These are phyloP conservation scores for Thielaviopsis euricoi DNA, from an alignment of 2,329 filamentous ascomycete genomes.

Conservation along the genomic window DNA sequence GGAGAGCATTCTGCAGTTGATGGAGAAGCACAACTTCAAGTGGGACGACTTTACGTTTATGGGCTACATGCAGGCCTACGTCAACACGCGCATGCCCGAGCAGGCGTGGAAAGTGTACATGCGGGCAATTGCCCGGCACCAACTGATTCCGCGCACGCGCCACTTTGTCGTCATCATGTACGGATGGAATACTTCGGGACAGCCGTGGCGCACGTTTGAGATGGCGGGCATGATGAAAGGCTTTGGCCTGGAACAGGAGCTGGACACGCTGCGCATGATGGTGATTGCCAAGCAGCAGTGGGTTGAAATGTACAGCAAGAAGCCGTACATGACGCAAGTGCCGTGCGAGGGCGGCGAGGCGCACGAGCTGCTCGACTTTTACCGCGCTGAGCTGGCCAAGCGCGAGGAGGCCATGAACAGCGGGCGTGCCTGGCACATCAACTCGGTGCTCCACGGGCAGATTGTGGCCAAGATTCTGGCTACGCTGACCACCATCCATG, in stretches of 20 bases:
- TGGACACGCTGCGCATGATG: constrained; percentile 18
- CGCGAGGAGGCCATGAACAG: constrained; percentile 14
- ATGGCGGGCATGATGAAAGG: constrained; percentile 27
- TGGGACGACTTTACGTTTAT: constrained; percentile 35
- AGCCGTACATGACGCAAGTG: constrained; percentile 19
- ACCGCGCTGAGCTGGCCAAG: constrained; percentile 15
- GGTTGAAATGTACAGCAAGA: constrained; percentile 26
- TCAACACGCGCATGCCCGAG: constrained; percentile 31
- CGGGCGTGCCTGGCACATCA: constrained; percentile 15
- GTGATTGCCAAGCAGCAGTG: constrained; percentile 9
- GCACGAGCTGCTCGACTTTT: constrained; percentile 18
- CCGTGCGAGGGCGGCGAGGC: constrained; percentile 15
- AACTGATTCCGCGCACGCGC: constrained; percentile 29
- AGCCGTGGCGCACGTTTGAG: constrained; percentile 29
- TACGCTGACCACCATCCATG: constrained; percentile 21
- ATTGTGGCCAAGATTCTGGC: constrained; percentile 19
- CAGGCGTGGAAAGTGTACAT: constrained; percentile 32
- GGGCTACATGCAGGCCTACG: constrained; percentile 31
- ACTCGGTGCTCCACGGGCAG: constrained; percentile 12
- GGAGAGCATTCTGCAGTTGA: constrained; percentile 30
- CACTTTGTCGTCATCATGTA: constrained; percentile 39
- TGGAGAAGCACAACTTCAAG: constrained; percentile 29
- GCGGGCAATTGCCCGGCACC: constrained; percentile 24
- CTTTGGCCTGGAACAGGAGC: constrained; percentile 25
- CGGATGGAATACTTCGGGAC: constrained; percentile 15